Evolutionary conservation across 257 asterid species (phyloP), one percentile per base, ranked within the genome.

Genomic region (Gentiana macrophylla): DNA sequence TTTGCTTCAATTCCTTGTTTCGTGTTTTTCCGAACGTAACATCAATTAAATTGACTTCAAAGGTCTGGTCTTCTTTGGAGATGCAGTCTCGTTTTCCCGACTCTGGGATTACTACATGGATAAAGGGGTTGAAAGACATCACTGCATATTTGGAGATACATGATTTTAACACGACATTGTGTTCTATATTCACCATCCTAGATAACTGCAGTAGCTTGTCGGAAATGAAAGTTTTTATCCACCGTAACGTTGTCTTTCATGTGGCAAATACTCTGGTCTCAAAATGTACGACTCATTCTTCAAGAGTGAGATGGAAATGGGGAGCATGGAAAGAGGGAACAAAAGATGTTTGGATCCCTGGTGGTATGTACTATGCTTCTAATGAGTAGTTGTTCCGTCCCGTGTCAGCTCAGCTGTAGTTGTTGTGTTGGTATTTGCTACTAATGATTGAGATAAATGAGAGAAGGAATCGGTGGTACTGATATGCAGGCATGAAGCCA

Each of bases 281-380:
- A 13, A 73, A 77, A 66, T 84, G 94, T 38, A 73, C 60, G 67
- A 70, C 75, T 11, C 77, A 56, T 62, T 63, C 77, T 36, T 55
- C 80, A 12, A 69, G 67, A 56, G 76, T 84, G 55, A 71, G 75
- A 62, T 87, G 94, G 96, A 87, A 70, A 80, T 87, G 94, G 94
- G 96, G 94, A 52, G 50, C 78, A 79, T 87, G 96, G 94, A 84
- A 84, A 74, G 94, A 74, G 60, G 89, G 89, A 44, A 67, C 76
- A 4, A 38, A 66, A 51, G 96, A 84, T 62, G 61, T 77, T 57
- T 84, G 91, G 88, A 71, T 81, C 60, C 66, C 80, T 38, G 74
- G 67, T 71, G 73, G 69, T 57, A 49, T 68, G 34, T 73, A 63
- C 61, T 62, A 53, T 37, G 50, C 54, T 46, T 51, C 46, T 24